Evolutionary conservation across 495 filamentous ascomycete species (phyloP).

Genomic region (Talaromyces borbonicus): DNA sequence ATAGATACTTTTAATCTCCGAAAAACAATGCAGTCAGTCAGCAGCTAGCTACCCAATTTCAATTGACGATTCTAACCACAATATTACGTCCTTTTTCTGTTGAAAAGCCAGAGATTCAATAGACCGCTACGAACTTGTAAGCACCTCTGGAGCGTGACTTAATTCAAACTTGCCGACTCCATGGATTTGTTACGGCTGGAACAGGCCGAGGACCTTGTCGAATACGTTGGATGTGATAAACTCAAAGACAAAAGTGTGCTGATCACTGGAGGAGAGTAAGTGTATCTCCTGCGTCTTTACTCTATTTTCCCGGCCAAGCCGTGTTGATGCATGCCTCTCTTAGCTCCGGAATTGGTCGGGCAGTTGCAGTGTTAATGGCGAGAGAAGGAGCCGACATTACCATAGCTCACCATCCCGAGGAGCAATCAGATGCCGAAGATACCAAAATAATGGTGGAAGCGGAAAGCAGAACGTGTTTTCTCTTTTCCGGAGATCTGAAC

Average conservation of each 20-base stretch:
- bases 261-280: slow-evolving; percentile 48
- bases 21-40: no score
- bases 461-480: slow-evolving; percentile 33
- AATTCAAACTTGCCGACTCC: slow-evolving; percentile 14
- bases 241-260: slow-evolving; percentile 40
- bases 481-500: slow-evolving; percentile 40
- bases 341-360: slow-evolving; percentile 44
- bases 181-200: slow-evolving; percentile 21
- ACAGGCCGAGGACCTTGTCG: slow-evolving; percentile 17
- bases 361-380: slow-evolving; percentile 46
- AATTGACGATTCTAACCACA: no score
- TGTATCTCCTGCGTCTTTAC: neutral
- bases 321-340: neutral
- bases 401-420: slow-evolving; percentile 45
- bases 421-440: slow-evolving; percentile 43
- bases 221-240: slow-evolving; percentile 39
- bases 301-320: neutral
- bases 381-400: slow-evolving; percentile 46
- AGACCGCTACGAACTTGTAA: no score
- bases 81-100: no score
- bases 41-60: no score
- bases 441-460: slow-evolving; percentile 39
- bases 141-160: no score
- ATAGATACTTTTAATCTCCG: no score
- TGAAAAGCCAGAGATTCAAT: no score